These are phyloP conservation scores for Claviceps fusiformis DNA, from an alignment of 2,329 filamentous ascomycete species.

Conservation along the genomic window DNA sequence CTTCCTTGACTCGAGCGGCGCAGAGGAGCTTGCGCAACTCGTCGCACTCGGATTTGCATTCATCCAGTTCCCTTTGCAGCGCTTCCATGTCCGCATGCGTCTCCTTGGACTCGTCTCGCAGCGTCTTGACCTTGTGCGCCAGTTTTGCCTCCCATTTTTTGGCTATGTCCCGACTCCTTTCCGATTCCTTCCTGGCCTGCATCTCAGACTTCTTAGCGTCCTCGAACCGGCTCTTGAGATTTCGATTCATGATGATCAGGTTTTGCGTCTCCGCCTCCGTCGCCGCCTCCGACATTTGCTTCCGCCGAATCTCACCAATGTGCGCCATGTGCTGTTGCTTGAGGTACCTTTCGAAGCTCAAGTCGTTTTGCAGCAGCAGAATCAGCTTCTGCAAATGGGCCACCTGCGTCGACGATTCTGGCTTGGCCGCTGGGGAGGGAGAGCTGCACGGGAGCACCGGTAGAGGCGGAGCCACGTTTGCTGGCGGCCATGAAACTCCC, in stretches of 20 bases:
- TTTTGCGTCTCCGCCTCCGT: conserved; percentile 75
- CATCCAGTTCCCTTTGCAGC: conserved; percentile 44
- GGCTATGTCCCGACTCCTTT: conserved; percentile 56
- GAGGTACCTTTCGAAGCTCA: conserved; percentile 72
- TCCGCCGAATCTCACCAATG: conserved; percentile 63
- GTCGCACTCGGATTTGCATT: conserved; percentile 44
- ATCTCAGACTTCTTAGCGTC: conserved; percentile 59
- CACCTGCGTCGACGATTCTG: conserved; percentile 25
- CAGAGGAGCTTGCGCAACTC: conserved; percentile 53
- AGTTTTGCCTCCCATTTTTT: conserved; percentile 70
- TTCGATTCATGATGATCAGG: conserved; percentile 61
- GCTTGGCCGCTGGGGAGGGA: conserved; percentile 17
- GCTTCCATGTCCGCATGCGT: conserved; percentile 44
- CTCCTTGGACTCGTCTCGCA: conserved; percentile 57
- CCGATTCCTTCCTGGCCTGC: conserved; percentile 57
- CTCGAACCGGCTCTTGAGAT: conserved; percentile 57
- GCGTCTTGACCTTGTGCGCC: conserved; percentile 47
- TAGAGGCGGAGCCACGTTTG: conserved; percentile 7
- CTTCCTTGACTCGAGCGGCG: conserved; percentile 54
- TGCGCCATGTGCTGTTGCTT: conserved; percentile 74
- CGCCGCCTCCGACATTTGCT: conserved; percentile 62
- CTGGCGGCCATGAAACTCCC: conserved; percentile 9
- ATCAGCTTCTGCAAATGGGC: conserved; percentile 57
- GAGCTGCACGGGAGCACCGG: conserved; percentile 15
- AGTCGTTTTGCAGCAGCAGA: conserved; percentile 63